Percentiles rank a stretch among this genome's conserved stretches.
Conservation (phyloP, 2,329 filamentous ascomycete species). For the Ceratocystis eucalypticola region DNA sequence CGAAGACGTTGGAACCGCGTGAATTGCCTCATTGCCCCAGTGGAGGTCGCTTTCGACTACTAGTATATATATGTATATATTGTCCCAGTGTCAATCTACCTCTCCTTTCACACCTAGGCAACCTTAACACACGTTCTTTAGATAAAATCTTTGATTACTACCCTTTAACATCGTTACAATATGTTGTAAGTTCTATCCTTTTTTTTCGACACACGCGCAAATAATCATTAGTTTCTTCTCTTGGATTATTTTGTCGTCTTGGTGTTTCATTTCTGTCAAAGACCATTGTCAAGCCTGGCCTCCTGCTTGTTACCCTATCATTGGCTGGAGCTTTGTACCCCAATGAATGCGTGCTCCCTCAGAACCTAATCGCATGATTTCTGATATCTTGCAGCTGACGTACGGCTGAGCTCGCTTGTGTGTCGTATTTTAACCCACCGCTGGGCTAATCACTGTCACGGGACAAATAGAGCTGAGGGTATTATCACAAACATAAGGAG, state of each 20-base stretch:
- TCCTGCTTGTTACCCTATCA: neutral
- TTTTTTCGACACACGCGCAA: neutral
- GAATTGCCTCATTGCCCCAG: neutral
- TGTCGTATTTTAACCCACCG: neutral
- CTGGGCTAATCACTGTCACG: neutral
- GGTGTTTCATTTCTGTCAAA: neutral
- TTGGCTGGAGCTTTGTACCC: conserved; percentile 8
- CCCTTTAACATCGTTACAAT: neutral
- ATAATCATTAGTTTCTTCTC: neutral
- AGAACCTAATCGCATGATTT: neutral
- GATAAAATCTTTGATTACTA: neutral
- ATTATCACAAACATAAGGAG: neutral
- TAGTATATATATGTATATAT: neutral
- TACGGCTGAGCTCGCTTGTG: neutral
- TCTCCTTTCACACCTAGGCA: neutral
- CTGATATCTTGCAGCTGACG: neutral
- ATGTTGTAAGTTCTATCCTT: conserved; percentile 1
- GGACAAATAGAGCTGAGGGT: neutral
- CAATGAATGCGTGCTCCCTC: conserved; percentile 4
- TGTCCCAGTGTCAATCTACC: neutral
- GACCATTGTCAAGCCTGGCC: neutral
- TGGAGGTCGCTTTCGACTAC: neutral
- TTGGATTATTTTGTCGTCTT: neutral
- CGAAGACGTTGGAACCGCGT: neutral
- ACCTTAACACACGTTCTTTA: neutral